A percentile compares a stretch with the other conserved stretches of the same genome.
These are phyloP conservation scores for Saturnispora ahearnii DNA, from an alignment of 805 yeast genomes.

Conservation along the genomic window DNA sequence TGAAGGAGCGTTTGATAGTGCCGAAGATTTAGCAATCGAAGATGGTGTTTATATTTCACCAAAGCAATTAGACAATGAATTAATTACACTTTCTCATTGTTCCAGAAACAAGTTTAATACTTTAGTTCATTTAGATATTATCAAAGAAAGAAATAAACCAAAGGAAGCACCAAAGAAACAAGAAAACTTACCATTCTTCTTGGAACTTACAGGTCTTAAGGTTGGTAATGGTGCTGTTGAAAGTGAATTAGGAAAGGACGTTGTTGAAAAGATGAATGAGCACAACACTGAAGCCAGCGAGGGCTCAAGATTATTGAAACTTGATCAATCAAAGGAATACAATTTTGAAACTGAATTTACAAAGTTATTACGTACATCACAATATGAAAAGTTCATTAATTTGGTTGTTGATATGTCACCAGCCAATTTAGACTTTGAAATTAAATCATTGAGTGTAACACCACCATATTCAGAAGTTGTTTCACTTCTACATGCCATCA, in stretches of 20 bases:
- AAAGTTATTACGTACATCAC: constrained; percentile 48
- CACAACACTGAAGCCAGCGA: constrained; percentile 14
- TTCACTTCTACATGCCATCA: constrained; percentile 58
- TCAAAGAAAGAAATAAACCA: constrained; percentile 83
- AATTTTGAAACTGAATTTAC: constrained; percentile 73
- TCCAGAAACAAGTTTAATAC: constrained; percentile 77
- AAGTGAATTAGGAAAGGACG: constrained; percentile 32
- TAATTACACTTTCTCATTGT: constrained; percentile 67
- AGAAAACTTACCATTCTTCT: constrained; percentile 71
- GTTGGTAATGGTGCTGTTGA: constrained; percentile 62
- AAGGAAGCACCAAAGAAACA: constrained; percentile 81
- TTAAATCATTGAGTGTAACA: constrained; percentile 61
- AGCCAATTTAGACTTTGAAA: constrained; percentile 73
- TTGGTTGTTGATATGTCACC: constrained; percentile 60
- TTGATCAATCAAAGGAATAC: constrained; percentile 29
- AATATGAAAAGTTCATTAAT: constrained; percentile 43
- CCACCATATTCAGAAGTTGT: constrained; percentile 63
- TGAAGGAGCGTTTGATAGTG: constrained; percentile 63
- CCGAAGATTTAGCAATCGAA: constrained; percentile 23
- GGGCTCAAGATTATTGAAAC: constrained; percentile 24
- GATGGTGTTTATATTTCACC: constrained; percentile 39
- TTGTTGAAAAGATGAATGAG: constrained; percentile 23
- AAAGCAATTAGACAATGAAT: constrained; percentile 50
- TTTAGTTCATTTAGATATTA: constrained; percentile 70
- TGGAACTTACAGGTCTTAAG: constrained; percentile 54